Evolutionary conservation across 306 rosid species (phyloP).

Genomic region (Albizia julibrissin): DNA sequence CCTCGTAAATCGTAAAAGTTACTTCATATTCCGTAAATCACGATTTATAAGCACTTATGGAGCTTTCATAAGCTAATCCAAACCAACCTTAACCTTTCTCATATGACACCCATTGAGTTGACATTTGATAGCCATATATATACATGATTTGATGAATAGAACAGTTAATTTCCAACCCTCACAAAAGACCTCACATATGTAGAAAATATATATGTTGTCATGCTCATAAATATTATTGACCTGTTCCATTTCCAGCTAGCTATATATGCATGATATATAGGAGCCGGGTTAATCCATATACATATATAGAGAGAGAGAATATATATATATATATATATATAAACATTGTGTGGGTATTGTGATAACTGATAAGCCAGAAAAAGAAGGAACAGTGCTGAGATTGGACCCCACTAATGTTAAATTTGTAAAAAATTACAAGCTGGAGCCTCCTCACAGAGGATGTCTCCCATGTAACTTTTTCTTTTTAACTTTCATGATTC

Average conservation of each 20-base stretch:
- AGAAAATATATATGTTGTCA: neutral
- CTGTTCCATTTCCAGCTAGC: neutral
- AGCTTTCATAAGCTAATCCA: no score
- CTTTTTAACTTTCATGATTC: conserved; percentile 36
- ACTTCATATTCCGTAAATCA: no score
- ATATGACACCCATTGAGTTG: conserved; percentile 20
- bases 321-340: neutral
- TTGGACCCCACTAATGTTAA: conserved; percentile 19
- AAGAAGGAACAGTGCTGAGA: neutral
- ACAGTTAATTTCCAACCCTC: neutral
- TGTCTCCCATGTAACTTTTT: neutral
- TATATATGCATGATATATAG: neutral
- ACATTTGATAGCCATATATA: conserved; percentile 13
- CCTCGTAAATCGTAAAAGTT: no score
- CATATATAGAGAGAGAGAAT: neutral
- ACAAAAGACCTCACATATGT: neutral
- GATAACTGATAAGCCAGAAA: conserved; percentile 8
- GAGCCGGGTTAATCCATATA: neutral
- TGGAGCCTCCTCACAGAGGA: conserved; percentile 20
- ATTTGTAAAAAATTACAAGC: conserved; percentile 20
- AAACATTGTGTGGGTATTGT: neutral
- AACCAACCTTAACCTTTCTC: no score
- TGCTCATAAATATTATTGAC: neutral
- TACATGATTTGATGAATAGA: neutral
- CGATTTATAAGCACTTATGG: no score